Evolutionary conservation across 225 moss, liverwort and hornwort genomes (phyloP).

Genomic region (Physcomitrium patens): DNA sequence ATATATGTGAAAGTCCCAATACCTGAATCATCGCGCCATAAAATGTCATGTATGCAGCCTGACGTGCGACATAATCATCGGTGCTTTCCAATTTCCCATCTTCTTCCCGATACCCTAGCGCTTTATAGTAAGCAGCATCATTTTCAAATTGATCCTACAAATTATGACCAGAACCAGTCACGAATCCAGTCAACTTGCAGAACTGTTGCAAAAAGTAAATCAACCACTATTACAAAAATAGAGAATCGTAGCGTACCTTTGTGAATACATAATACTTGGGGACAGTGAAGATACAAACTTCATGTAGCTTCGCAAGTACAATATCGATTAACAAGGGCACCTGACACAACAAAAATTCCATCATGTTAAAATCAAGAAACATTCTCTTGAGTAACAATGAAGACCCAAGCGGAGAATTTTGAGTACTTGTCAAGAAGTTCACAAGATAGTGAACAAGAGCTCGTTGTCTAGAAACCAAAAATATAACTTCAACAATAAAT

Average conservation of each 20-base stretch:
- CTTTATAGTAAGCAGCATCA: slow-evolving; percentile 79
- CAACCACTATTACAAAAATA: background rate
- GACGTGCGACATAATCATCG: slow-evolving; percentile 84
- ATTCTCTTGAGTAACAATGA: background rate
- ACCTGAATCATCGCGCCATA: slow-evolving; percentile 91
- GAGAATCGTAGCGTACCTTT: slow-evolving; percentile 57
- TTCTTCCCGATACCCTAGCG: slow-evolving; percentile 78
- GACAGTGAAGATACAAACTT: slow-evolving; percentile 89
- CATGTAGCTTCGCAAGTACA: background rate
- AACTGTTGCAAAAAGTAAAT: background rate
- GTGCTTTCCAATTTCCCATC: slow-evolving; percentile 88
- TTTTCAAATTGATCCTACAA: slow-evolving; percentile 72
- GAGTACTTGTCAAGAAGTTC: background rate
- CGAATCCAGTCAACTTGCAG: slow-evolving; percentile 10
- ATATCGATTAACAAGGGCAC: slow-evolving; percentile 81
- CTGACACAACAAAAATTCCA: slow-evolving; percentile 46
- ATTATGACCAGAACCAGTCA: slow-evolving; percentile 21
- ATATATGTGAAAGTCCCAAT: slow-evolving; percentile 4
- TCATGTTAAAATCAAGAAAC: slow-evolving; percentile 20
- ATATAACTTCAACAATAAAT: background rate
- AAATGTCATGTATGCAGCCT: slow-evolving; percentile 90
- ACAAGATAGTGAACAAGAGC: background rate
- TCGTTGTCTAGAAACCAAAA: background rate
- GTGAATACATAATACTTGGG: slow-evolving; percentile 88
- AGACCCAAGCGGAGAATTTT: slow-evolving; percentile 7